A percentile compares a stretch with the other conserved stretches of the same genome.
Conservation (phyloP, 441 rosid species). For the Populus hybrid region DNA sequence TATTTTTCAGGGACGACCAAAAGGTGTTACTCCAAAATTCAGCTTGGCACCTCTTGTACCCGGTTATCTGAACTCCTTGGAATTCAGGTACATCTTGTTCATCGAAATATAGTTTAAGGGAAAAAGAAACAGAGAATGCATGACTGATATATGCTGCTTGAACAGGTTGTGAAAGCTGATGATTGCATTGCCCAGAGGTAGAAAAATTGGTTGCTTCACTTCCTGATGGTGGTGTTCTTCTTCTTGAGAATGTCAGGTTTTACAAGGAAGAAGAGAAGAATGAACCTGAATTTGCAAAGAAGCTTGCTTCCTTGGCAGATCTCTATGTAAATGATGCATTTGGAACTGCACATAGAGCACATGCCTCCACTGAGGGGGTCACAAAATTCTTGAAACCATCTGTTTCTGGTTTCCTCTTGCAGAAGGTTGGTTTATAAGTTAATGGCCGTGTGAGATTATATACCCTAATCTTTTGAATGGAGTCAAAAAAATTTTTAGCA, state of each 20-base stretch:
- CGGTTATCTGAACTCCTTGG: conserved; percentile 93
- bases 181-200: conserved; percentile 88
- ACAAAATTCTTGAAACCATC: conserved; percentile 88
- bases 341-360: conserved; percentile 96
- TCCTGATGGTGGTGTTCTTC: conserved; percentile 82
- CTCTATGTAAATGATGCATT: conserved; percentile 89
- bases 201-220: conserved; percentile 76
- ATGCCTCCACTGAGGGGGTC: conserved; percentile 95
- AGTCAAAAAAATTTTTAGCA: background rate
- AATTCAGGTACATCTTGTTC: conserved; percentile 46
- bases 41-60: conserved; percentile 91
- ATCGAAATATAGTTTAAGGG: background rate
- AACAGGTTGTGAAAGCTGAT: conserved; percentile 77
- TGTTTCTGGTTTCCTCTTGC: conserved; percentile 92
- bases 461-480: background rate
- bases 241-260: conserved; percentile 90
- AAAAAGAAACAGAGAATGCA: background rate
- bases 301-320: conserved; percentile 87
- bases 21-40: conserved; percentile 91
- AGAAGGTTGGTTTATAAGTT: conserved; percentile 50
- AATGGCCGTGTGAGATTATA: background rate
- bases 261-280: conserved; percentile 97
- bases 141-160: conserved; percentile 8
- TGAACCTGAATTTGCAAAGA: conserved; percentile 90
- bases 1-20: conserved; percentile 84